phyloP scores from a whole-genome alignment of 148 eudicot species.

The Silene conica region DNA sequence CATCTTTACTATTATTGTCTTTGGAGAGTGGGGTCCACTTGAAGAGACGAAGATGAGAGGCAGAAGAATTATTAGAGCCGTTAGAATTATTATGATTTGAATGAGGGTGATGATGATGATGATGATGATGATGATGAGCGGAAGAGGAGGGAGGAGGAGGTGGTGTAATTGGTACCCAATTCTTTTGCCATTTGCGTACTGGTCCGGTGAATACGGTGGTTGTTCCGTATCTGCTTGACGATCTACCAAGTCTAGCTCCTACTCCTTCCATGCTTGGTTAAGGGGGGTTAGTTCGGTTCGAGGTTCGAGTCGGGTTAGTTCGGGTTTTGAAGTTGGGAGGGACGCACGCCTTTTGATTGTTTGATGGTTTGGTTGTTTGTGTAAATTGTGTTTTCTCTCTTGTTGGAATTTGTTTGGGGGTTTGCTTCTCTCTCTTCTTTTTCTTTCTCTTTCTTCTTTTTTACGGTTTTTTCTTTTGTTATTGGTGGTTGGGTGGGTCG shows the following conservation, averaged over 20 bases:
- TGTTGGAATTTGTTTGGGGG: background rate
- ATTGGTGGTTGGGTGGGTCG: background rate
- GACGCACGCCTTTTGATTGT: no score
- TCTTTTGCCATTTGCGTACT: constrained; percentile 2
- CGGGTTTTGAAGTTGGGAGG: background rate
- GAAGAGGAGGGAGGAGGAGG: background rate
- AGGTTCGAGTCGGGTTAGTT: background rate
- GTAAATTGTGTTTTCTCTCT: background rate
- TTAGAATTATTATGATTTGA: constrained; percentile 1
- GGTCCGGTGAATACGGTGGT: constrained; percentile 10
- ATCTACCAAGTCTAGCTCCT: constrained; percentile 2
- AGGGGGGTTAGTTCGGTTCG: background rate
- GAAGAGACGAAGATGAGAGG: background rate
- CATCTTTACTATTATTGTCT: background rate
- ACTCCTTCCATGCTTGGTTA: constrained; percentile 3
- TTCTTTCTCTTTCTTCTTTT: background rate
- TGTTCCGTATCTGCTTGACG: constrained; percentile 12
- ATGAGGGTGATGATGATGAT: background rate
- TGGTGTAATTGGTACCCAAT: background rate
- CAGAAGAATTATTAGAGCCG: background rate
- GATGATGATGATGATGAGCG: background rate
- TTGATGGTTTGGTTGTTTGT: no score
- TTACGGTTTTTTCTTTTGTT: no score
- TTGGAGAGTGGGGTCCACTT: constrained; percentile 7
- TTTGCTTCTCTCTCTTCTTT: background rate